phyloP scores from a whole-genome alignment of 352 stramenopile genomes.

The Phytophthora quininea region DNA sequence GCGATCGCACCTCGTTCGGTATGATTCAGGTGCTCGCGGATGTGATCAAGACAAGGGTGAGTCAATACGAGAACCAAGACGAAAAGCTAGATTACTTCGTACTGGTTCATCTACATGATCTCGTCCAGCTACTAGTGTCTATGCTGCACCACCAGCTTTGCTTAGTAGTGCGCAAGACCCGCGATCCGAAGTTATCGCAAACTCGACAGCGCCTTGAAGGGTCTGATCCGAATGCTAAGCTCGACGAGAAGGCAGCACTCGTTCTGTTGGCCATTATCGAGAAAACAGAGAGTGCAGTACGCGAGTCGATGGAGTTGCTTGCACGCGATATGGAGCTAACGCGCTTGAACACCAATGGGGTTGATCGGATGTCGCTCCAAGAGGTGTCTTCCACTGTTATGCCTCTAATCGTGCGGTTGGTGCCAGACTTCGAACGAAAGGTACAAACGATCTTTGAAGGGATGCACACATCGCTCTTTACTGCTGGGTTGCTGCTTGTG shows the following conservation, averaged over 20 bases:
- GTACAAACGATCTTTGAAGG: constrained; percentile 32
- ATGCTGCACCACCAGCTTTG: constrained; percentile 79
- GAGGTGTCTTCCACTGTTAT: constrained; percentile 9
- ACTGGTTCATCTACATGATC: constrained; percentile 49
- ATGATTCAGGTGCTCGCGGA: constrained; percentile 72
- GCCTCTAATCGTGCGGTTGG: constrained; percentile 39
- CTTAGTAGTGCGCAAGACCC: constrained; percentile 63
- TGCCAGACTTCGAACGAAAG: constrained; percentile 32
- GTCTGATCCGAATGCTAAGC: constrained; percentile 23
- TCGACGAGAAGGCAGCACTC: constrained; percentile 27
- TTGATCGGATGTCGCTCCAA: constrained; percentile 8
- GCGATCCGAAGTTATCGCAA: constrained; percentile 63
- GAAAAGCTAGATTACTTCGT: constrained; percentile 58
- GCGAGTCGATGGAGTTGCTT: constrained; percentile 22
- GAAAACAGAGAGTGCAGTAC: constrained; percentile 24
- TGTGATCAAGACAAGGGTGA: constrained; percentile 42
- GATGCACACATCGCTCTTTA: constrained; percentile 56
- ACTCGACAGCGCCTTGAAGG: constrained; percentile 48
- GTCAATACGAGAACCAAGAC: constrained; percentile 39
- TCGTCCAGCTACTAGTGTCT: constrained; percentile 68
- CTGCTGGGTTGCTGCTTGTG: constrained; percentile 51
- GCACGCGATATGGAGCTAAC: constrained; percentile 20
- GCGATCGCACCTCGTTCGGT: constrained; percentile 69
- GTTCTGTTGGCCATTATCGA: constrained; percentile 31
- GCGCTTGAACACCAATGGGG: constrained; percentile 4